Evolutionary conservation across 2,329 filamentous ascomycete genomes (phyloP), one percentile per base, ranked within the genome.

Genomic region (Esteya vermicola): DNA sequence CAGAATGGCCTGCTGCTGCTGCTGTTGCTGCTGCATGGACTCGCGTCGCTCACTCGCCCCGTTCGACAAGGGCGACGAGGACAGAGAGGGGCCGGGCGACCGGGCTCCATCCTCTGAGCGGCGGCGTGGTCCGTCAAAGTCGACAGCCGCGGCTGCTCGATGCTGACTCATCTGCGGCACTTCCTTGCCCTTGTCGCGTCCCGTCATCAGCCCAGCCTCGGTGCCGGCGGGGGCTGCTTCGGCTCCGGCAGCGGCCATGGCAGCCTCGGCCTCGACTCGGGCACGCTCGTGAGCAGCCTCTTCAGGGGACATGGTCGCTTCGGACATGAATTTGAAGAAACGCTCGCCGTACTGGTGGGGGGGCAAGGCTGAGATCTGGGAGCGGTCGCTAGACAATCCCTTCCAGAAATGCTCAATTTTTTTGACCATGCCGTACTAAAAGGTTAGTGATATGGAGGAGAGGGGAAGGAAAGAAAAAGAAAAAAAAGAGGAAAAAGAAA

Each of bases 381-480:
- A 77, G 51, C 85, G 79, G 51, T 91, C 83, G 51, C 78, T 74
- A 3, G 81, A 85, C 43, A 96, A 65, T 28, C 91, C 89, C 65
- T 98, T 98, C 81, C 88, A 91, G 61, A 96, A 91, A 60, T 96
- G 81, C 59, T 98, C 91, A 45, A 89, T 74, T 56, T 91, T 89
- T 64, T 98, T 98, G 60, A 94, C 74, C 48, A 88, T 77, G 49
- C 86, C 86, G 58, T 96, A 98, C 85, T 93, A 51, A 21, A 3
- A 26, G 28, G 28, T 31, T 31, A 31, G n/a, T n/a, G n/a, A n/a
- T n/a, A n/a, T n/a, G n/a, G n/a, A n/a, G n/a, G n/a, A n/a, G n/a
- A n/a, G n/a, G 45, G 48, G 53, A 38, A 50, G 48, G 21, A 38
- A 8, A 20, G 5, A 20, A 36, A 13, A 26, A 27, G 20, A 10